Evolutionary conservation across 805 yeast species (phyloP).

Genomic region (Cyberlindnera veronae): DNA sequence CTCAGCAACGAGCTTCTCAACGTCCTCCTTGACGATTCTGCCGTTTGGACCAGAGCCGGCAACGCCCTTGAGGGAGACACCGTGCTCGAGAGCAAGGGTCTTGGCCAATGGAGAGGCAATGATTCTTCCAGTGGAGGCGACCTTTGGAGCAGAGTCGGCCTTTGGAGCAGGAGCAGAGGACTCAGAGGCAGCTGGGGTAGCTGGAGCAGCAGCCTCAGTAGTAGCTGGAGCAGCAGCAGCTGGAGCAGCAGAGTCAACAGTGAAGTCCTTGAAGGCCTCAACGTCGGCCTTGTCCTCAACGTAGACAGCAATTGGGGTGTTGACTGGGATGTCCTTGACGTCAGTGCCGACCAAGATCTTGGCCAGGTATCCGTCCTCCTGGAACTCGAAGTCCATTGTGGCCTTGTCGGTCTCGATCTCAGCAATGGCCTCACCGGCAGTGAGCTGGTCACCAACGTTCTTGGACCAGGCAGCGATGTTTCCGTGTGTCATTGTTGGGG

Average conservation of each 20-base stretch:
- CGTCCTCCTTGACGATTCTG: slow-evolving; percentile 87
- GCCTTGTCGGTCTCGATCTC: slow-evolving; percentile 98
- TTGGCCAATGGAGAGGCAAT: slow-evolving; percentile 95
- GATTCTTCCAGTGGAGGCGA: slow-evolving; percentile 61
- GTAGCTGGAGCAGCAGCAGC: slow-evolving; percentile 27
- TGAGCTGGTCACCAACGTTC: slow-evolving; percentile 79
- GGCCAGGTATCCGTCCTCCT: slow-evolving; percentile 92
- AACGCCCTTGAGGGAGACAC: slow-evolving; percentile 78
- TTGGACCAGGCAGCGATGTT: slow-evolving; percentile 88
- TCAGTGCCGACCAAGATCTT: slow-evolving; percentile 83
- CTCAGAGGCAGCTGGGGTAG: slow-evolving; percentile 28
- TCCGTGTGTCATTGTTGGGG: slow-evolving; percentile 99
- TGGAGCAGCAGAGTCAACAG: slow-evolving; percentile 64
- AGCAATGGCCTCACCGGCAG: slow-evolving; percentile 92
- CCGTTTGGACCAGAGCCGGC: slow-evolving; percentile 95
- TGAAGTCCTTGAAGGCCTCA: slow-evolving; percentile 81
- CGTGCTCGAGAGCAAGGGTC: slow-evolving; percentile 87
- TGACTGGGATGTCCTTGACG: slow-evolving; percentile 86
- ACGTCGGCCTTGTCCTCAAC: slow-evolving; percentile 86
- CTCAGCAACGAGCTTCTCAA: slow-evolving; percentile 61
- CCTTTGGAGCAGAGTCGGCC: slow-evolving; percentile 2
- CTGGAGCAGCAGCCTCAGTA: slow-evolving; percentile 18
- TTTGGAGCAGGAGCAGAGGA: slow-evolving; percentile 37
- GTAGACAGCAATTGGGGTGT: slow-evolving; percentile 94
- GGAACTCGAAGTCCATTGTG: slow-evolving; percentile 96